Evolutionary conservation across 129 eudicot genomes (phyloP), one percentile per base, ranked within the genome.

Genomic region (Escallonia herrerae): DNA sequence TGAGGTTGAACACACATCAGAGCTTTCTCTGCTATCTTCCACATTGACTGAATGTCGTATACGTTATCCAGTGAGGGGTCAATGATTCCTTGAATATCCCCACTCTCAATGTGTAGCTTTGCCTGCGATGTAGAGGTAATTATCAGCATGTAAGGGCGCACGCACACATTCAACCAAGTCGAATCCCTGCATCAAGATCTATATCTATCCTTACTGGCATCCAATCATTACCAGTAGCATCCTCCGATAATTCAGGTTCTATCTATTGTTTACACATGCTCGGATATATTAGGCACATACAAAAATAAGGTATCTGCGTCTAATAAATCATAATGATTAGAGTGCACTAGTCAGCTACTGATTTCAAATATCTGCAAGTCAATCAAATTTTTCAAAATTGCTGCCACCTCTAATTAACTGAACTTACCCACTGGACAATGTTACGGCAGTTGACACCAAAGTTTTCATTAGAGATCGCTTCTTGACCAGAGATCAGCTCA

Each of bases 11-110:
- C 98, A 15, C 98, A 93, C 95, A 85, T 85, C 58, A 93, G 60
- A 4, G 96, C 98, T 43, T 89, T 93, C 78, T 93, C 98, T 2
- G 98, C 98, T 77, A 93, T 93, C 68, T 93, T 93, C 98, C 98
- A 93, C 96, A 93, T 93, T 12, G 98, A 93, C 62, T 93, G 98
- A 74, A 86, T 93, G 75, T 89, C 96, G 15, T 93, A 93, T 11
- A 85, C 95, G 22, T 74, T 77, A 14, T 70, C 79, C 33, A 93
- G 75, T 11, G 82, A 63, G 5, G 89, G 96, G 70, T 91, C 98
- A 2, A 91, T 91, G 69, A 91, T 91, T 76, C 98, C 95, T 77
- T 91, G 98, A 62, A 91, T 86, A 67, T 91, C 95, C 70, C 98
- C 98, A 7, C 77, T 91, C 77, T 91, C 98, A 10, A 91, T 91